Evolutionary conservation across 768 basidiomycete species (phyloP), one percentile per base, ranked within the genome.

Genomic region (Suillus brevipes): DNA sequence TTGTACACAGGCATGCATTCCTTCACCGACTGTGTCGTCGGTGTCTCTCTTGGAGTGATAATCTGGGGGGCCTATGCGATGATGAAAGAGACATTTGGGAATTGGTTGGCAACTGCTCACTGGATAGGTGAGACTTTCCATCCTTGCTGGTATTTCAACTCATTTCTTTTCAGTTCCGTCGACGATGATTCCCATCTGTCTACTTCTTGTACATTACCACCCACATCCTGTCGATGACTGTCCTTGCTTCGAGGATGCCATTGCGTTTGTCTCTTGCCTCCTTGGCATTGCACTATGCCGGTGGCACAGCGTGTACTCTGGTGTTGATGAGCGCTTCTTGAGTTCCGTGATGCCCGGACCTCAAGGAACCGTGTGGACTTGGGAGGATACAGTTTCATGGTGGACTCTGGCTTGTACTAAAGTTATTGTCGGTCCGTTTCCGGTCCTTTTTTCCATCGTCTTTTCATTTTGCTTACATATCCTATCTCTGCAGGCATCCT

Each of bases 231-330:
- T 97, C 10, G 96, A 99, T 64, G 94, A 97, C 71, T 98, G 97
- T 69, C 97, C 97, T 2, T 98, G 97, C 77, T 99, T 97, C 76
- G 97, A 97, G 73, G 97, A 99, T 72, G 94, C 96, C 4, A 96
- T 98, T 60, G 95, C 97, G 0, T 90, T 95, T 68, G 78, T 91
- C n/a, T 89, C 92, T 31, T 95, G 95, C 49, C 82, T 92, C 20
- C 80, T 91, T 42, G 97, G 97, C n/a, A 79, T 82, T 23, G 78
- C 85, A 28, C 73, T 95, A 0, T 87, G 86, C 0, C 81, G 85
- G 52, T 97, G 95, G 95, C 77, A 79, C 57, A 81, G 76, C 4
- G 69, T 74, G 13, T 82, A 81, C 45, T 75, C 77, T 49, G 83
- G 80, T n/a, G 72, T 81, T 16, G 80, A 78, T 63, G 72, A 73